phyloP scores from a whole-genome alignment of 108 stramenopile genomes.

The Parietichytrium sp. region DNA sequence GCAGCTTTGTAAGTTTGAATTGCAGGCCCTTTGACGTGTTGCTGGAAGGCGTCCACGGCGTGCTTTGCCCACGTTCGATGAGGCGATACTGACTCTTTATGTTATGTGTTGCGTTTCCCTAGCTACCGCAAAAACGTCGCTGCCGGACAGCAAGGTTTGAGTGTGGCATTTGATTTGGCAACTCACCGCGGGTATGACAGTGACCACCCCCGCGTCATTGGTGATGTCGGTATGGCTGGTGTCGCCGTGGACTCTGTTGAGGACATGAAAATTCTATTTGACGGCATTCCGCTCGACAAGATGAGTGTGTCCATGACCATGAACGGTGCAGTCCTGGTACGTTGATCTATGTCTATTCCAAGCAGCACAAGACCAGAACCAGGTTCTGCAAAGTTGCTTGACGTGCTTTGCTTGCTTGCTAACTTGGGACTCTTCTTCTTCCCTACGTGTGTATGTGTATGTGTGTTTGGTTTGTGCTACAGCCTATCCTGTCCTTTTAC shows the following conservation, averaged over 20 bases:
- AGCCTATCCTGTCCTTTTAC: slow-evolving; percentile 89
- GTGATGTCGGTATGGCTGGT: slow-evolving; percentile 98
- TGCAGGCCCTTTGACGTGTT: no score
- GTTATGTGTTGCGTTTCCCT: no score
- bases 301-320: slow-evolving; percentile 95
- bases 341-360: no score
- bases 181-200: slow-evolving; percentile 97
- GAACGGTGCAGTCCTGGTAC: slow-evolving; percentile 98
- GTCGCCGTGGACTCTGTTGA: slow-evolving; percentile 89
- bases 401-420: no score
- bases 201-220: slow-evolving; percentile 87
- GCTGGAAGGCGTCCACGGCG: no score
- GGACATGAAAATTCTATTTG: slow-evolving; percentile 95
- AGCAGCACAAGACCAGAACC: no score
- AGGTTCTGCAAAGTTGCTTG: no score
- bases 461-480: no score
- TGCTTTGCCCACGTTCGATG: slow-evolving; percentile 58
- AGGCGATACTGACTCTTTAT: no score
- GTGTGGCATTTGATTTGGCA: slow-evolving; percentile 93
- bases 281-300: slow-evolving; percentile 87
- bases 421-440: no score
- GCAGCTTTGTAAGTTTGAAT: no score
- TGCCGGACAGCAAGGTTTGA: slow-evolving; percentile 89
- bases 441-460: no score
- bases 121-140: slow-evolving; percentile 83